Evolutionary conservation across 495 filamentous ascomycete genomes (phyloP), one percentile per base, ranked within the genome.

Genomic region (Aspergillus sclerotioniger): DNA sequence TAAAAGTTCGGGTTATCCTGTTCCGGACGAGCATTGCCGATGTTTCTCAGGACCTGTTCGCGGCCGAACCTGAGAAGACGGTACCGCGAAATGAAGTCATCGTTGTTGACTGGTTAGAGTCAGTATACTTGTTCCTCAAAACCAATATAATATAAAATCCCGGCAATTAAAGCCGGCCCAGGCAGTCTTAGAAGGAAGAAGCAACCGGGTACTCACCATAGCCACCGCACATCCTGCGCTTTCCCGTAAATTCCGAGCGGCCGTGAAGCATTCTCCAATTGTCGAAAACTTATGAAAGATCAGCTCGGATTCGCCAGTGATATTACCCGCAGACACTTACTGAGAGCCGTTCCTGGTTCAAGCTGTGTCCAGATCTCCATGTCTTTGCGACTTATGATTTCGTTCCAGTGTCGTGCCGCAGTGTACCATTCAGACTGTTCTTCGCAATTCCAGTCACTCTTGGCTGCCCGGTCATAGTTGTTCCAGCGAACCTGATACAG

Each of bases 181-280:
- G 9, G 6, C 20, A 28, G 33, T n/a, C 19, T 25, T 41, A 13
- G 17, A 28, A 12, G 1, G 6, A 20, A 16, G 31, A 16, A 20
- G 15, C 20, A 21, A 43, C 17, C 49, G 15, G 17, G 32, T 52
- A 85, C 87, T 75, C 73, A 92, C 89, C 86, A 67, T 96, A 96
- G 16, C 81, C 93, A 58, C 93, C 93, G 68, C 90, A 95, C 70
- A 98, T 88, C 62, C 91, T 85, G 62, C 93, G 78, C 64, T 87
- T 87, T 16, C 93, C 93, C 8, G 83, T 87, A 65, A 96, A 98
- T 13, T 83, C 80, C 19, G 83, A 82, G 60, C 93, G 78, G 3
- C 91, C 93, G 71, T 98, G 93, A 47, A 98, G 71, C 55, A 96
- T 90, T 57, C 93, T 82, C 92, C 92, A 97, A 66, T 98, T 97